Evolutionary conservation across 805 yeast genomes (phyloP), one percentile per base, ranked within the genome.

Genomic region (Saccharomyces kudriavzevii): DNA sequence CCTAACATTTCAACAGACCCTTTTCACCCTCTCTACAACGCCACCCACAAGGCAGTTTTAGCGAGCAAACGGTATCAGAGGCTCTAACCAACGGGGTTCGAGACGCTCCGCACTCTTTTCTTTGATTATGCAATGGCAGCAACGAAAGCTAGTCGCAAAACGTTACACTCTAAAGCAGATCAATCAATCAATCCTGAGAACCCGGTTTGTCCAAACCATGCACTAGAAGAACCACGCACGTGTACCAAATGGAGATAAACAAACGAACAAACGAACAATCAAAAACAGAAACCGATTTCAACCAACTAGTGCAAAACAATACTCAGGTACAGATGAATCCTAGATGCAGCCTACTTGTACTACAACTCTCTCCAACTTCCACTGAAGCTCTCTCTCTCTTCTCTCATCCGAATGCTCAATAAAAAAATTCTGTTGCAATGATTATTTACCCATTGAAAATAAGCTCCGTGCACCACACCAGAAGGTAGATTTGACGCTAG

Each of bases 1-100:
- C 58, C 58, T 31, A 56, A 47, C 59, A 56, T 56, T 5, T n/a
- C 20, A 27, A 14, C 48, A 14, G 31, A 17, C 48, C 48, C 13
- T 45, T 17, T 27, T 45, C 28, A 26, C 28, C 48, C 22, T 45
- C 48, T n/a, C 48, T 45, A 25, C 28, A 45, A n/a, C 14, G 28
- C 11, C 30, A 22, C 29, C 27, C 48, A 45, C 48, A n/a, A 45
- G 30, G 17, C 48, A 26, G 29, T 45, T 45, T 17, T 35, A 35
- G 17, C 22, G 20, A 9, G 43, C 43, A 35, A 35, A 35, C 22
- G 43, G 43, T 35, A 35, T 24, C 17, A 17, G 43, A 35, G 22
- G 24, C 43, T 35, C 43, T 35, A 22, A 20, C 43, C 24, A 35
- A 35, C 24, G 13, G 24, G 43, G 24, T 35, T 35, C 17, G 17